Base-by-base conservation (phyloP, 306 rosid species). In the Pyrus communis region DNA sequence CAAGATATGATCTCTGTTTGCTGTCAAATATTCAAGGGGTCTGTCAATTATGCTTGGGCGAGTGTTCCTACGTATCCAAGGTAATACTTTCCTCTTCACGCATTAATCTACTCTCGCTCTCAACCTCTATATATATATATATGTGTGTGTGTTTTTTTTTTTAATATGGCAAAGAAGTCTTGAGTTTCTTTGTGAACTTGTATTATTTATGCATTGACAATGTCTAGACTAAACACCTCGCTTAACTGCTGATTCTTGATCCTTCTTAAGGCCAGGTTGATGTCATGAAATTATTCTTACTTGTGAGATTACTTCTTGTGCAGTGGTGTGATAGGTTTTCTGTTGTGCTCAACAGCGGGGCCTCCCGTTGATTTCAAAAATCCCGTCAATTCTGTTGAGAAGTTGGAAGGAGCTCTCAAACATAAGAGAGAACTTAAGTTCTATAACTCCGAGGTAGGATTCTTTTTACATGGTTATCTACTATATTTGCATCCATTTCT, bases 31-130 rank as follows among this genome's bases (percentile, higher is more conserved):
- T 96, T 96, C 82, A 91, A 86, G 85, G 97, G 99, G 58, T 92
- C 95, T 77, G 99, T 92, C 6, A 86, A 80, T 67, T 96, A 96
- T 82, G 99, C 98, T 69, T 96, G 97, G 99, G 57, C 97, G 5
- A 96, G 93, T 80, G 99, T 92, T 75, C 99, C 99, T 28, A 96
- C 99, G 30, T 96, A 92, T 78, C 99, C 99, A 35, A 96, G 98
- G 98, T 91, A 83, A 22, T 19, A 59, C 15, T 15, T 73, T 52
- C 66, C 58, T 33, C n/a, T 42, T 54, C n/a, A 68, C 19, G 19
- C 23, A 17, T 33, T 54, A 22, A 22, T 54, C 40, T 76, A 22
- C 57, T 76, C 27, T n/a, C 2, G 2, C 33, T n/a, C 71, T 49
- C 55, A 49, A 49, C 55, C 55, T 49, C 15, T 49, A 15, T 17